Evolutionary conservation across 2,329 filamentous ascomycete genomes (phyloP), one percentile per base, ranked within the genome.

Genomic region (Trichoderma sp.): DNA sequence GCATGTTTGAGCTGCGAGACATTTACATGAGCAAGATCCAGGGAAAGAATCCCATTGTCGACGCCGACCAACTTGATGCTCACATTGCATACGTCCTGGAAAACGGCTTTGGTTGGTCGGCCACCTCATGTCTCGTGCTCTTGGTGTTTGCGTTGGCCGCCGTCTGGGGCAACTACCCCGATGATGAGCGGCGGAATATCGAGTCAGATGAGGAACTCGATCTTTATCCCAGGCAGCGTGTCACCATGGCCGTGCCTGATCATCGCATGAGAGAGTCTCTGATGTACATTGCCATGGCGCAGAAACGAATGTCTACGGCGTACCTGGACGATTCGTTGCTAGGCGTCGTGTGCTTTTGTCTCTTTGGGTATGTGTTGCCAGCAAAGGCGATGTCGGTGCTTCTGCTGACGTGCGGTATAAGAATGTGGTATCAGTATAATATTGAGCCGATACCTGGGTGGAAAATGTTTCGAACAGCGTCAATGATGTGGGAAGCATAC

Each of bases 381-480:
- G 6, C 12, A 3, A 3, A n/a, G 17, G 32, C 8, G 0, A 32
- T 17, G 17, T 4, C 5, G 17, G 12, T 58, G n/a, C 43, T 12
- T 50, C 9, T 50, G 43, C 58, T 61, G 30, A 61, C 32, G 12
- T 12, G 20, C 0, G 6, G 4, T 6, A 28, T 30, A 15, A 66
- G 63, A 23, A 66, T 66, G 63, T 66, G 63, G 63, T 66, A 66
- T 57, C 63, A 66, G 47, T 66, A 66, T 11, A 66, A 66, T 4
- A 66, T 66, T 36, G 63, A 66, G 3, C 63, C 63, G 2, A 66
- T 66, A 12, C 63, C 63, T 20, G 63, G 63, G 12, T 66, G 63
- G 63, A 66, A 66, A 13, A 66, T 66, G 63, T 66, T 66, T 15
- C 47, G 63, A 17, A 66, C 63, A 3, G 63, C 63, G 1, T 66